Evolutionary conservation across 257 asterid genomes (phyloP), one percentile per base, ranked within the genome.

Genomic region (Petunia axillaris): DNA sequence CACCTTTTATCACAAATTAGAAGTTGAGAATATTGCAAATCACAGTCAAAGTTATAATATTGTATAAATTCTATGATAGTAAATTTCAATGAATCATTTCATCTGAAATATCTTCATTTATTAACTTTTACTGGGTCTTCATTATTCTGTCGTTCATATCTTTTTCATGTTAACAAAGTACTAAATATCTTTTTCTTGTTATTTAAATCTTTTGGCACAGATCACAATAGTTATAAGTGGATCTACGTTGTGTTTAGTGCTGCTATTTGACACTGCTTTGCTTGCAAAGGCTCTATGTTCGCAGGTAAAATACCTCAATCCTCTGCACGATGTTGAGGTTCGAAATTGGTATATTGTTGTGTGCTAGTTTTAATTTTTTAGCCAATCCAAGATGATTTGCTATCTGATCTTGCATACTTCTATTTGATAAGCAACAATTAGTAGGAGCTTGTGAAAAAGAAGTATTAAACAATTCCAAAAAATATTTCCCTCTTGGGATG

Each of bases 191-290:
- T 25, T 25, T 16, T 5, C 77, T 73, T 50, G 35, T 73, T 36
- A 73, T 60, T 73, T 73, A n/a, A 71, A 73, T 50, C 46, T 73
- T 11, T 73, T 73, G 77, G 77, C 62, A 50, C 77, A 73, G 62
- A 35, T 11, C 62, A 73, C 43, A 13, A 50, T 73, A 50, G 62
- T 5, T 41, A n/a, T 50, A 73, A 25, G 25, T 25, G 25, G 25
- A 25, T 25, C 25, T 25, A 25, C 25, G 25, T 25, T 25, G 25
- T 25, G 25, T 25, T 25, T 73, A 73, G 62, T 35, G 62, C 6
- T 50, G 15, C 77, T 73, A 73, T 50, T 35, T 73, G 13, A 2
- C 52, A 39, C 74, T 40, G 53, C 5, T 40, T 11, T 66, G 74
- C 53, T 25, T 25, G 25, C 25, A 25, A 52, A 59, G 50, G 16